Conservation (phyloP, 305 asterid species). For the Rubia tinctorum region DNA sequence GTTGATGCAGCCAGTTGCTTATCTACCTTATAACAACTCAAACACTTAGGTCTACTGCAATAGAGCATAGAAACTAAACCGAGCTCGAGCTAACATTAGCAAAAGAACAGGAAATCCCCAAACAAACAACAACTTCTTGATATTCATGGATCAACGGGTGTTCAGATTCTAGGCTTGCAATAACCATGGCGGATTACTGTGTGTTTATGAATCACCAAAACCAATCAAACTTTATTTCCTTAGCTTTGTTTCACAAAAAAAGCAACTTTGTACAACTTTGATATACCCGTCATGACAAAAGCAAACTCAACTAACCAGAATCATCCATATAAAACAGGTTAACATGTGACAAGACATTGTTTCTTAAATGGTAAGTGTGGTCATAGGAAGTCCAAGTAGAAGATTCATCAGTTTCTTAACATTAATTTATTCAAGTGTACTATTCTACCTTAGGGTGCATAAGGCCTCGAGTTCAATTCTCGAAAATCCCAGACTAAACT, state of each 20-base stretch:
- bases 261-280: not conserved
- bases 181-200: too few relatives aligned
- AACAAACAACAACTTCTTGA: too few relatives aligned
- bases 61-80: not conserved
- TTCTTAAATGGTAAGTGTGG: not conserved
- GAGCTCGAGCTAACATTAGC: too few relatives aligned
- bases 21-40: too few relatives aligned
- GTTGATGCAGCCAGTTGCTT: too few relatives aligned
- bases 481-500: conserved; percentile 5
- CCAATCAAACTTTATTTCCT: not conserved
- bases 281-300: not conserved
- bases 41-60: not conserved
- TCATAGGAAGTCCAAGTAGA: not conserved
- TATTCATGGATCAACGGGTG: too few relatives aligned
- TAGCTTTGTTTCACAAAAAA: not conserved
- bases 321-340: not conserved
- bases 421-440: conserved; percentile 32
- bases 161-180: too few relatives aligned
- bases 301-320: not conserved
- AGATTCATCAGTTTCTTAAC: not conserved
- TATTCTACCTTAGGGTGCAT: conserved; percentile 96
- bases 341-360: not conserved
- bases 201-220: not conserved
- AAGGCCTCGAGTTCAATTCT: conserved; percentile 54
- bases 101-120: too few relatives aligned